Percentiles rank a stretch among this genome's conserved stretches.
These are phyloP conservation scores for Apostasia shenzhenica DNA, from an alignment of 106 monocot genomes.

Conservation along the genomic window DNA sequence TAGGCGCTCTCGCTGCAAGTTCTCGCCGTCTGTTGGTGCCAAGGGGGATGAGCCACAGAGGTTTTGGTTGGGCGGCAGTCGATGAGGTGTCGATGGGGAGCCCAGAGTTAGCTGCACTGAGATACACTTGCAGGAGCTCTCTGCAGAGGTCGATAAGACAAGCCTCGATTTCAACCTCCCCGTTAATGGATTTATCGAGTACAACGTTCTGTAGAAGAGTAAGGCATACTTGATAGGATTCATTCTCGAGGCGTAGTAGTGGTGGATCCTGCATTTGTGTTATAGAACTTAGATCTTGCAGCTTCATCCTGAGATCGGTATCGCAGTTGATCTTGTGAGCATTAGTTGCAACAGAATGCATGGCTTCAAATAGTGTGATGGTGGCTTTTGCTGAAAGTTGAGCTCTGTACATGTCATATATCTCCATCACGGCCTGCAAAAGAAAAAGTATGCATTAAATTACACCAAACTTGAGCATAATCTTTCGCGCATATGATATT, in stretches of 20 bases:
- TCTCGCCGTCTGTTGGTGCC: conserved; percentile 74
- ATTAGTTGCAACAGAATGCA: conserved; percentile 68
- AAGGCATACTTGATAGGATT: conserved; percentile 74
- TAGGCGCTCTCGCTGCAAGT: conserved; percentile 67
- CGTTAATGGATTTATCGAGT: conserved; percentile 24
- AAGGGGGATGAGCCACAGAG: conserved; percentile 54
- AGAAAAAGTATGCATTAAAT: not conserved
- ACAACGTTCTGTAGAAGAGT: conserved; percentile 58
- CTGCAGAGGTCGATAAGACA: conserved; percentile 64
- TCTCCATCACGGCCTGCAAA: conserved; percentile 86
- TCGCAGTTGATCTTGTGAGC: conserved; percentile 78
- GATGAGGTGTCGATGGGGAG: conserved; percentile 7
- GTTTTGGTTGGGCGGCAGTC: conserved; percentile 8
- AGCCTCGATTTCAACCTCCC: conserved; percentile 23
- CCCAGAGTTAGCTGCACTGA: conserved; percentile 40
- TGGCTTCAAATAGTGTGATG: conserved; percentile 59
- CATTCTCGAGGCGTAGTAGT: conserved; percentile 78
- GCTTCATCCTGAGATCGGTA: conserved; percentile 46
- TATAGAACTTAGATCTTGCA: conserved; percentile 69
- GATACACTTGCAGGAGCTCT: conserved; percentile 70
- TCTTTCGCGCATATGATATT: too few species aligned
- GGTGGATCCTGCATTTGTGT: conserved; percentile 97
- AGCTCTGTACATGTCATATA: conserved; percentile 59
- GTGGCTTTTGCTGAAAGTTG: conserved; percentile 50
- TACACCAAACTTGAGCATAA: too few species aligned